Conservation (phyloP, 805 yeast genomes). For the Wickerhamiella sergipiensis region DNA sequence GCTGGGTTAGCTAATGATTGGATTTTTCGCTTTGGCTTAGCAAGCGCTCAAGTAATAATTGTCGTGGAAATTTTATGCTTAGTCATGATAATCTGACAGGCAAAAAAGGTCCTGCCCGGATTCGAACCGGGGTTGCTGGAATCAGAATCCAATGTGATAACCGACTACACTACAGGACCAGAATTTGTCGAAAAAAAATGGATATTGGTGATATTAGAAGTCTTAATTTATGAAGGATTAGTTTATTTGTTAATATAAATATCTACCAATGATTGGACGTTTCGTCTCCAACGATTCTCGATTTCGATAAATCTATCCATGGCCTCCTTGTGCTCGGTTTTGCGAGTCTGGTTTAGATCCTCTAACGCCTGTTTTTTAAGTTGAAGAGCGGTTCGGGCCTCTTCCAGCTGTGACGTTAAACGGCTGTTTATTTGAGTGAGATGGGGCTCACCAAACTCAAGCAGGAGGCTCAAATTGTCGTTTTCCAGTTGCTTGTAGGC, state of each 20-base stretch:
- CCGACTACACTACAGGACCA: conserved; percentile 18
- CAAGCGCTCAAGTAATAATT: too few species aligned
- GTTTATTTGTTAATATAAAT: background rate
- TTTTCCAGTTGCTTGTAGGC: background rate
- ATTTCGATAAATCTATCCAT: background rate
- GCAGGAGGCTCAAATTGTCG: background rate
- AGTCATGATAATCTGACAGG: too few species aligned
- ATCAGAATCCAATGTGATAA: conserved; percentile 22
- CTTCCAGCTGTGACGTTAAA: background rate
- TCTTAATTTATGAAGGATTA: too few species aligned
- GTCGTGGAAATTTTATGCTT: too few species aligned
- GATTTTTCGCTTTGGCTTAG: too few species aligned
- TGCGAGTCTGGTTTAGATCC: background rate
- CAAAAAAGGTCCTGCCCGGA: conserved; percentile 25
- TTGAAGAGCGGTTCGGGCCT: background rate
- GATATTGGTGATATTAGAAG: background rate
- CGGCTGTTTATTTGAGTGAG: background rate
- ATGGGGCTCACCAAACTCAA: background rate
- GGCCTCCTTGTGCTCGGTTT: background rate
- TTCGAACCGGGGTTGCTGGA: conserved; percentile 29
- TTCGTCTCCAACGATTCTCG: background rate
- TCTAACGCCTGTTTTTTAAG: background rate
- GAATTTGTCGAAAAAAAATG: background rate
- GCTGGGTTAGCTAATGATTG: background rate
- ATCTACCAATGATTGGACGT: background rate